A percentile compares a stretch with the other conserved stretches of the same genome.
These are phyloP conservation scores for Lipomyces mesembrius DNA, from an alignment of 805 yeast species.

Conservation along the genomic window DNA sequence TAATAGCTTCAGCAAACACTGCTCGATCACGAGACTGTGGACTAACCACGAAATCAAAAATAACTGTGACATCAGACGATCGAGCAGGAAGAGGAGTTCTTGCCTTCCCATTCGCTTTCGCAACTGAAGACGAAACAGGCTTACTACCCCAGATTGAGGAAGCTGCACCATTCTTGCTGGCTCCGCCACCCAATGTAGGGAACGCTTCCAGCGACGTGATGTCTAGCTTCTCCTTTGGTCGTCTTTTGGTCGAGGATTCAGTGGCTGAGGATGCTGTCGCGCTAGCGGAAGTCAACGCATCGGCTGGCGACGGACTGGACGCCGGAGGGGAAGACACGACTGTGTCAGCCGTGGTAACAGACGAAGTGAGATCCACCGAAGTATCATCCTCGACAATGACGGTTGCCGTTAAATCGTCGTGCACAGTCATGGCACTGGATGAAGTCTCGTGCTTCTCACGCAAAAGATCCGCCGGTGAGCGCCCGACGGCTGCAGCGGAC, in stretches of 20 bases:
- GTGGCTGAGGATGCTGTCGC: slow-evolving; percentile 20
- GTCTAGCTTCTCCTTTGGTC: slow-evolving; percentile 36
- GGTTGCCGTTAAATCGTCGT: background rate
- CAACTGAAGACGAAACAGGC: slow-evolving; percentile 8
- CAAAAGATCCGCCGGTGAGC: slow-evolving; percentile 35
- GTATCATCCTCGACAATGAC: slow-evolving; percentile 20
- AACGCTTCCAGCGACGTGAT: slow-evolving; percentile 43
- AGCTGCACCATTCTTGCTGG: slow-evolving; percentile 15
- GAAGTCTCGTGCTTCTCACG: slow-evolving; percentile 32
- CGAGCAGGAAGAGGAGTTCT: slow-evolving; percentile 52
- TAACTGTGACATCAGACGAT: slow-evolving; percentile 71
- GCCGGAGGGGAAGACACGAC: slow-evolving; percentile 25
- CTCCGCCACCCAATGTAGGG: slow-evolving; percentile 41
- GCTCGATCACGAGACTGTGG: slow-evolving; percentile 58
- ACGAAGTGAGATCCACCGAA: slow-evolving; percentile 26
- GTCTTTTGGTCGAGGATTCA: slow-evolving; percentile 11
- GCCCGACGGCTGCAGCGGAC: slow-evolving; percentile 8
- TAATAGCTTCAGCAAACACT: slow-evolving; percentile 70
- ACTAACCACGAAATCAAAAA: slow-evolving; percentile 72
- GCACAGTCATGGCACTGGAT: slow-evolving; percentile 8
- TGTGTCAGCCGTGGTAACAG: slow-evolving; percentile 26
- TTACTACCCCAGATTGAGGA: slow-evolving; percentile 29
- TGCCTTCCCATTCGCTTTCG: slow-evolving; percentile 11
- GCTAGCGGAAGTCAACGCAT: slow-evolving; percentile 12
- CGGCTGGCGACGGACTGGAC: slow-evolving; percentile 17